Evolutionary conservation across 2,329 filamentous ascomycete genomes (phyloP).

Genomic region (Ascocoryne sarcoides): DNA sequence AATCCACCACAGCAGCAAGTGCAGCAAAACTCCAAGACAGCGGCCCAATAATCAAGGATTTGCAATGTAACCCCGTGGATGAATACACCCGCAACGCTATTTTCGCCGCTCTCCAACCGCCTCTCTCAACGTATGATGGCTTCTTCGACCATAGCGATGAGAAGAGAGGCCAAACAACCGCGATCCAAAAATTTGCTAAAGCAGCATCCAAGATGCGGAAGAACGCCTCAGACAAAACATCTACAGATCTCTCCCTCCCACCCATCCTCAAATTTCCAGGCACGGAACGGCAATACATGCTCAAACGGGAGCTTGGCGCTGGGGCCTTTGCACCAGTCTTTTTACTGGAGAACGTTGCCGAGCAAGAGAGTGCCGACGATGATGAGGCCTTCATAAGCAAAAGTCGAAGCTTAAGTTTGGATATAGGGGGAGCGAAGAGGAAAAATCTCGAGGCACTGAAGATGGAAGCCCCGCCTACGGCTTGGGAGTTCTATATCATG

Average conservation of each 20-base stretch:
- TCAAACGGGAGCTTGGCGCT: slow-evolving; percentile 80
- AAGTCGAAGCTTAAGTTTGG: not conserved
- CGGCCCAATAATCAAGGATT: slow-evolving; percentile 65
- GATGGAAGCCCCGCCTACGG: slow-evolving; percentile 79
- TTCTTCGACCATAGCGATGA: slow-evolving; percentile 66
- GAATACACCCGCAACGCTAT: slow-evolving; percentile 67
- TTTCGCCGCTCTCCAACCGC: slow-evolving; percentile 62
- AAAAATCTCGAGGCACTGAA: slow-evolving; percentile 76
- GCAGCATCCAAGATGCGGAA: slow-evolving; percentile 36
- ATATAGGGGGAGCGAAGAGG: slow-evolving; percentile 35
- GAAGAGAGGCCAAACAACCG: slow-evolving; percentile 56
- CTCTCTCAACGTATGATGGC: slow-evolving; percentile 65
- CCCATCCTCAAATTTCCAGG: slow-evolving; percentile 62
- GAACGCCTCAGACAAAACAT: slow-evolving; percentile 44
- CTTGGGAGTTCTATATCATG: slow-evolving; percentile 98
- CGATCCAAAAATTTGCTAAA: slow-evolving; percentile 78
- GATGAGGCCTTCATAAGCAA: slow-evolving; percentile 36
- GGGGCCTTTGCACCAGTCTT: slow-evolving; percentile 96
- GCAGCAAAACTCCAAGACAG: slow-evolving; percentile 28
- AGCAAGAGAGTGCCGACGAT: too few relatives aligned
- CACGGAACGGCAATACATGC: slow-evolving; percentile 57
- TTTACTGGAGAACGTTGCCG: slow-evolving; percentile 67
- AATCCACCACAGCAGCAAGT: slow-evolving; percentile 31
- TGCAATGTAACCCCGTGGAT: slow-evolving; percentile 83
- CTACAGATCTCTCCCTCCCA: slow-evolving; percentile 46